Base-by-base conservation (phyloP, 2,329 filamentous ascomycete genomes). In the Arthroderma uncinatum region DNA sequence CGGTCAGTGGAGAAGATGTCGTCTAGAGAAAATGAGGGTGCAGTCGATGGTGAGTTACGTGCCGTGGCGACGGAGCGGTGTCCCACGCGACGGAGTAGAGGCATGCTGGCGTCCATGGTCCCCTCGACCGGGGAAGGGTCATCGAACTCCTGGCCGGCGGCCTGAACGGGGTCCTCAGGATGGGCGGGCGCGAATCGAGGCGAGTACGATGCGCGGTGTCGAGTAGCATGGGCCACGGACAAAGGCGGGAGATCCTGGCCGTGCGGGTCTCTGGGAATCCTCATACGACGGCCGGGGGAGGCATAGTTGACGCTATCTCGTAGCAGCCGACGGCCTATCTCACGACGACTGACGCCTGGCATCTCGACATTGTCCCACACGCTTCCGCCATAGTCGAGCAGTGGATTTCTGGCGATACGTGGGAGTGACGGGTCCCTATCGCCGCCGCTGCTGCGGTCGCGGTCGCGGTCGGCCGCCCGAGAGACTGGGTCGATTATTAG, bases 1-100 rank as follows among this genome's bases (percentile, higher is more conserved):
- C 90, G 86, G 71, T 95, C 89, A 37, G 39, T 21, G 16, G 23
- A 1, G 39, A 42, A 9, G 19, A 19, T 19, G 8, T 42, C 39
- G 39, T 23, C 44, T 21, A n/a, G 44, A 12, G 44, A n/a, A 6
- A 48, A 48, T 4, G 44, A 2, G 10, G 21, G 21, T 7, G 39
- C 44, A 7, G 21, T 4, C 60, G 63, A 44, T 56, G 58, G 19
- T 63, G 39, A n/a, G 37, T 57, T n/a, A 55, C 55, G 62, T 42
- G 62, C 61, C 34, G 64, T 63, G 36, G 63, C 64, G 21, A 66
- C 62, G 28, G 66, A 66, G 36, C 68, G 67, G 61, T 71, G 67
- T 34, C 69, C 67, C 57, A 73, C 67, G 33, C 71, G 67, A 44
- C 69, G 65, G 33, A 68, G 56, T 28, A 67, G 62, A 7, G 68